Evolutionary conservation across 2,329 filamentous ascomycete genomes (phyloP).

Genomic region (Aspergillus nomiae): DNA sequence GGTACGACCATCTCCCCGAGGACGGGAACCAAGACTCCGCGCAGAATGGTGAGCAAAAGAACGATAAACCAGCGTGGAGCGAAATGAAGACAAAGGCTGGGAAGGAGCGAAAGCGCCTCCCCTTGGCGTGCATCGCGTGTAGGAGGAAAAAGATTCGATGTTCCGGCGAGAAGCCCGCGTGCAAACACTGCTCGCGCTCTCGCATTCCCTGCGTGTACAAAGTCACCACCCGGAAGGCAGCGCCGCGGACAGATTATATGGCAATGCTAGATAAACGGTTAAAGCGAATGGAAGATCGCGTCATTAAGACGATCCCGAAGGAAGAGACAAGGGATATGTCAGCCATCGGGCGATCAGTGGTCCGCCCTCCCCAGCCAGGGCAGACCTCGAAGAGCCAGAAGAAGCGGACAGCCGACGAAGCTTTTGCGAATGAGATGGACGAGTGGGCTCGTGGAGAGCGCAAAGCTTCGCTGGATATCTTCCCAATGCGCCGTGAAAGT

Average conservation of each 20-base stretch:
- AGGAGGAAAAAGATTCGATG: constrained; percentile 97
- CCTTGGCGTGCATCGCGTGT: constrained; percentile 92
- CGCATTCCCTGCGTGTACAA: constrained; percentile 97
- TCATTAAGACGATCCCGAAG: constrained; percentile 93
- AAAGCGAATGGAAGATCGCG: constrained; percentile 96
- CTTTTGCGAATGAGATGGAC: constrained; percentile 79
- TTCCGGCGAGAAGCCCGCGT: constrained; percentile 95
- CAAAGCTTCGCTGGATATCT: constrained; percentile 51
- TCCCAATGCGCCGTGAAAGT: constrained; percentile 57
- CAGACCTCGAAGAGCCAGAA: constrained; percentile 63
- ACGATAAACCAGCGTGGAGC: constrained; percentile 69
- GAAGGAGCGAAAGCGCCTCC: constrained; percentile 90
- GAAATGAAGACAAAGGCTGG: constrained; percentile 89
- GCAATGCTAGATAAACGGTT: constrained; percentile 95
- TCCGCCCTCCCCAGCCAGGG: constrained; percentile 73
- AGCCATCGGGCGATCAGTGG: constrained; percentile 74
- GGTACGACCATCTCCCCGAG: constrained; percentile 3
- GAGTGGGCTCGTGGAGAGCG: constrained; percentile 71
- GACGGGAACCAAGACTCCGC: constrained; percentile 21
- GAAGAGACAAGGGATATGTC: constrained; percentile 71
- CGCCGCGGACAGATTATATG: constrained; percentile 97
- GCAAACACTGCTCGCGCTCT: constrained; percentile 91
- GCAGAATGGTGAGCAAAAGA: constrained; percentile 47
- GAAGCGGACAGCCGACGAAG: constrained; percentile 84
- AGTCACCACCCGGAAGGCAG: constrained; percentile 89